Evolutionary conservation across 1,284 basidiomycete species (phyloP).

Genomic region (Apiotrichum sp.): DNA sequence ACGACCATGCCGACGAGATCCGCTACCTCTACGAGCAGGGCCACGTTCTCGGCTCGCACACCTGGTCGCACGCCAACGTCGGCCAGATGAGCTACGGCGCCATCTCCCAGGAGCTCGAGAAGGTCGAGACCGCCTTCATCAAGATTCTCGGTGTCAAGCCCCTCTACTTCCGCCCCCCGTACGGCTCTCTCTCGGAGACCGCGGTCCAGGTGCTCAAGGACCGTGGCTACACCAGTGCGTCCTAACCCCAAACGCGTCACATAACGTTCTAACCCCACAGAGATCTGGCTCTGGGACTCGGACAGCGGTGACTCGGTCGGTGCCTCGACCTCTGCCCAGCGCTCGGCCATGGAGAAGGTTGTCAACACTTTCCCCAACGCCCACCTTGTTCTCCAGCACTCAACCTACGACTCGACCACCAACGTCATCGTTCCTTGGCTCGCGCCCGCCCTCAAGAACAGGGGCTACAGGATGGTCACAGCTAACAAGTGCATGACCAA

Average conservation of each 20-base stretch:
- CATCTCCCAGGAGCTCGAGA: slow-evolving; percentile 47
- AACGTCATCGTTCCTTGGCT: slow-evolving; percentile 34
- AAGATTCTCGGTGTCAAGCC: slow-evolving; percentile 53
- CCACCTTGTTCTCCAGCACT: slow-evolving; percentile 39
- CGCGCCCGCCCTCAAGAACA: slow-evolving; percentile 23
- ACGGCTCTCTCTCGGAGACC: slow-evolving; percentile 53
- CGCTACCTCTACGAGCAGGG: slow-evolving; percentile 8
- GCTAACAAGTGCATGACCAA: slow-evolving; percentile 44
- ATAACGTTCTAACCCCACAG: slow-evolving; percentile 5
- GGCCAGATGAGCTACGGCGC: slow-evolving; percentile 46
- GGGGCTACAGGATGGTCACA: slow-evolving; percentile 42
- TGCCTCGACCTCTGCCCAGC: slow-evolving; percentile 23
- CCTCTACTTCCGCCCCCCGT: slow-evolving; percentile 50
- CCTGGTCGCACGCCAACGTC: slow-evolving; percentile 55
- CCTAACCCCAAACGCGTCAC: no score
- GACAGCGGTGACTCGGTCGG: slow-evolving; percentile 39
- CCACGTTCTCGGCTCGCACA: slow-evolving; percentile 56
- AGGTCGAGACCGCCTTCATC: slow-evolving; percentile 52
- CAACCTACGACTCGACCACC: slow-evolving; percentile 24
- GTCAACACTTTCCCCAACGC: slow-evolving; percentile 28
- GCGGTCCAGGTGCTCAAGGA: slow-evolving; percentile 49
- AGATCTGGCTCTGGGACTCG: slow-evolving; percentile 44
- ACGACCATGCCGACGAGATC: slow-evolving; percentile 29
- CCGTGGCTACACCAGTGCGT: slow-evolving; percentile 47
- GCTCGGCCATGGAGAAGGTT: slow-evolving; percentile 27